Conservation (phyloP, 495 filamentous ascomycete genomes). For the Sabuloglossum arenarium region DNA sequence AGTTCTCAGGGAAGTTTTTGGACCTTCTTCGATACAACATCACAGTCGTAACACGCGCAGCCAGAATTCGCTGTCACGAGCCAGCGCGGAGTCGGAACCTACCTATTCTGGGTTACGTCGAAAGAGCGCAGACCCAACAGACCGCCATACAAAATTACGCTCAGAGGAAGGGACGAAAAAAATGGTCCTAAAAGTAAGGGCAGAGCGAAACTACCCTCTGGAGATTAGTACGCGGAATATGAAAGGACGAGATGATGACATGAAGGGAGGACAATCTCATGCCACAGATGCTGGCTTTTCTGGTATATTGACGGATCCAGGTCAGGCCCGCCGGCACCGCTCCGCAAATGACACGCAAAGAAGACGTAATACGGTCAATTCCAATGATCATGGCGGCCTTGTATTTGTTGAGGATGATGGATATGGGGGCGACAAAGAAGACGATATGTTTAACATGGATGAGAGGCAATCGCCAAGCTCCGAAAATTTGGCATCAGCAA, state of each 20-base stretch:
- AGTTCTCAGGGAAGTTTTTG: conserved; percentile 85
- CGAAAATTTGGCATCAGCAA: not conserved
- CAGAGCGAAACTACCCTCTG: not conserved
- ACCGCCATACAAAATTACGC: not conserved
- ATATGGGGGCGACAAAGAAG: conserved; percentile 59
- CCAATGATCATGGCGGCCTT: conserved; percentile 41
- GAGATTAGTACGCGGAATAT: no score
- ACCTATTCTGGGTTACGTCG: not conserved
- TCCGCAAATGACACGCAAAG: conserved; percentile 61
- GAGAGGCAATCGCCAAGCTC: conserved; percentile 18
- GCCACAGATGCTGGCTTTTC: not conserved
- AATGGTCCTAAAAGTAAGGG: not conserved
- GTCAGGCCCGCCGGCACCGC: conserved; percentile 34
- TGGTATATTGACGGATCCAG: not conserved
- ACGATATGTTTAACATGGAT: conserved; percentile 59
- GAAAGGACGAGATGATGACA: not conserved
- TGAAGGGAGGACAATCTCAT: not conserved
- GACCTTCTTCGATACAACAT: conserved; percentile 56
- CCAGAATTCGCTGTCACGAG: conserved; percentile 2
- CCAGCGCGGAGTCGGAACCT: not conserved
- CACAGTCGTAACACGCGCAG: conserved; percentile 19
- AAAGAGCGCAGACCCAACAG: not conserved
- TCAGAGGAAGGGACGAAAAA: not conserved
- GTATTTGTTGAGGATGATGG: conserved; percentile 49
- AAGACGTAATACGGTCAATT: conserved; percentile 39